Evolutionary conservation across 495 filamentous ascomycete species (phyloP), one percentile per base, ranked within the genome.

Genomic region (Penicillium salamii): DNA sequence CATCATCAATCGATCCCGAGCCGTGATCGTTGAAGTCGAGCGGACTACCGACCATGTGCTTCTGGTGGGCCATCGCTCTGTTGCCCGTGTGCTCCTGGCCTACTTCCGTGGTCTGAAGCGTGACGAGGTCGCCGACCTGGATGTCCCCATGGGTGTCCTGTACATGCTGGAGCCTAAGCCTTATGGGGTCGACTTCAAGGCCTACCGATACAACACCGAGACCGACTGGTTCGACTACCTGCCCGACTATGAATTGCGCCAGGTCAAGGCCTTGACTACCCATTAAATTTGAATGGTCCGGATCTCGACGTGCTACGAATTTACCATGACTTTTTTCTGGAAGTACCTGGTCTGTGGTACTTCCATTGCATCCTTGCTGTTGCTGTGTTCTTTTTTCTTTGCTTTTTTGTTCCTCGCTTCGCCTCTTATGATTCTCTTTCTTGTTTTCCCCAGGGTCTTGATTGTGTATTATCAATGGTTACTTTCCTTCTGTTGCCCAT

Each of bases 101-200:
- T 98, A 98, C 67, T 98, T 98, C 74, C 88, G 88, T 69, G 91
- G 93, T 14, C 72, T 98, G 31, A 87, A 87, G 46, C 74, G 91
- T 4, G 87, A 96, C 40, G 85, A 95, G 61, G 91, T 98, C 47
- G 90, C 93, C 20, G 88, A 92, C 52, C 75, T 98, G 34, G 91
- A 97, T 59, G 87, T 96, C 32, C 93, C 93, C 5, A 73, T 98
- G 42, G 93, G 93, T 8, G 88, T 92, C 65, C 72, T 97, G 18
- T 97, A 96, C 62, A 86, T 88, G 59, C 81, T 98, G 42, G 92
- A 98, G 64, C 93, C 93, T 50, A 97, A 96, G 76, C 93, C 93
- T 3, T 98, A 98, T 58, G 93, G 93, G 0, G 91, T 96, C 48
- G 93, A 95, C 39, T 97, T 97, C 67, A 90, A 90, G 63, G 92